These are phyloP conservation scores for Blastobotrys malaysiensis DNA, from an alignment of 1,139 yeast species.

Conservation along the genomic window DNA sequence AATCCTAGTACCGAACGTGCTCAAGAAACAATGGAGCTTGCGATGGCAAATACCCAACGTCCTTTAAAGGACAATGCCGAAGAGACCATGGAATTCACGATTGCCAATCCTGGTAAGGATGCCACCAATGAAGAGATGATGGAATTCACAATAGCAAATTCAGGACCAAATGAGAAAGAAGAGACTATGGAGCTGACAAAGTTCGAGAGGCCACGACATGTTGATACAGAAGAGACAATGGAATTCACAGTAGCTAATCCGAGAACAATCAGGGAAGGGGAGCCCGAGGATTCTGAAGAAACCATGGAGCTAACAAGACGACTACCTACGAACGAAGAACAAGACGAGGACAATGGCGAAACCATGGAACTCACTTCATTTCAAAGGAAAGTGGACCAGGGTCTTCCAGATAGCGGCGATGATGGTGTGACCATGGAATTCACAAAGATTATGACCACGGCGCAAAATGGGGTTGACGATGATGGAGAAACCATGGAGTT, in stretches of 20 bases:
- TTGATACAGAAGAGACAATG: conserved; percentile 13
- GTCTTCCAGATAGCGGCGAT: not conserved
- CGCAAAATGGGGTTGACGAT: conserved; percentile 9
- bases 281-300: conserved; percentile 10
- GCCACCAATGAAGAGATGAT: conserved; percentile 11
- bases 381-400: not conserved
- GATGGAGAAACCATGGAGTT: conserved; percentile 23
- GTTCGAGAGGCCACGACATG: not conserved
- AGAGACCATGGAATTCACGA: conserved; percentile 20
- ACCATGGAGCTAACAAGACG: conserved; percentile 15
- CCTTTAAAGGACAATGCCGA: conserved; percentile 12
- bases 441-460: conserved; percentile 13
- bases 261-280: not conserved
- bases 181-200: conserved; percentile 5
- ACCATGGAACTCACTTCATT: not conserved
- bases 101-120: conserved; percentile 9
- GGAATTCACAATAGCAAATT: conserved; percentile 10
- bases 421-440: conserved; percentile 17
- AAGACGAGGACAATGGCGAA: not conserved
- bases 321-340: conserved; percentile 1
- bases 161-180: too few species aligned
- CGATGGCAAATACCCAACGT: conserved; percentile 8
- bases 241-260: conserved; percentile 9
- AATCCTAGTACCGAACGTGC: conserved; percentile 5
- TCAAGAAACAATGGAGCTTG: conserved; percentile 12